Evolutionary conservation across 345 rosid species (phyloP).

Genomic region (Salix purpurea): DNA sequence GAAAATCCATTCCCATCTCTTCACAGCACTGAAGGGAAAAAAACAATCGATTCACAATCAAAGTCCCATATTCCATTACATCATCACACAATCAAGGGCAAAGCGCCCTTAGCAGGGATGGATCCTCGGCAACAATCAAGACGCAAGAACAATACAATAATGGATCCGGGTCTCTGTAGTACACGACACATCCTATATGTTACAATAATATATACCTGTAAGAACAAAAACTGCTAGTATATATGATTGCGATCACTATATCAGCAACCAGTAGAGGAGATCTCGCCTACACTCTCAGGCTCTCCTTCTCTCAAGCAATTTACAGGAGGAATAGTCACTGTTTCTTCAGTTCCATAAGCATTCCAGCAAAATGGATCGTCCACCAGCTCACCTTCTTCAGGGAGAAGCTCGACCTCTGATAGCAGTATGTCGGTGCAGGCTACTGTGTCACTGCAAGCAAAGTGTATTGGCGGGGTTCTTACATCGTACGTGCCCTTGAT

Average conservation of each 20-base stretch:
- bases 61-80: background rate
- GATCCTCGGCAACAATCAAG: slow-evolving; percentile 27
- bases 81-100: slow-evolving; percentile 71
- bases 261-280: slow-evolving; percentile 41
- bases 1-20: background rate
- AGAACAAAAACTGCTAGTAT: slow-evolving; percentile 23
- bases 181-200: background rate
- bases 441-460: slow-evolving; percentile 89
- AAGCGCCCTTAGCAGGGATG: slow-evolving; percentile 65
- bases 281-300: slow-evolving; percentile 42
- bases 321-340: slow-evolving; percentile 74
- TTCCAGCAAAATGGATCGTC: slow-evolving; percentile 99
- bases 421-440: slow-evolving; percentile 88
- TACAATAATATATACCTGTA: slow-evolving; percentile 1
- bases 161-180: slow-evolving; percentile 12
- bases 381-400: slow-evolving; percentile 73
- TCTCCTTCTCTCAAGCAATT: slow-evolving; percentile 72
- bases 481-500: slow-evolving; percentile 92
- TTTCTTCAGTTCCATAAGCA: slow-evolving; percentile 82
- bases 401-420: slow-evolving; percentile 87
- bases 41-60: background rate
- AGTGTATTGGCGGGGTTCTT: slow-evolving; percentile 70
- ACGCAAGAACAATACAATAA: slow-evolving; percentile 5
- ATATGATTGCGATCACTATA: background rate
- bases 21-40: background rate